Evolutionary conservation across 1,284 basidiomycete genomes (phyloP).

Genomic region (Marasmius tenuissimus): DNA sequence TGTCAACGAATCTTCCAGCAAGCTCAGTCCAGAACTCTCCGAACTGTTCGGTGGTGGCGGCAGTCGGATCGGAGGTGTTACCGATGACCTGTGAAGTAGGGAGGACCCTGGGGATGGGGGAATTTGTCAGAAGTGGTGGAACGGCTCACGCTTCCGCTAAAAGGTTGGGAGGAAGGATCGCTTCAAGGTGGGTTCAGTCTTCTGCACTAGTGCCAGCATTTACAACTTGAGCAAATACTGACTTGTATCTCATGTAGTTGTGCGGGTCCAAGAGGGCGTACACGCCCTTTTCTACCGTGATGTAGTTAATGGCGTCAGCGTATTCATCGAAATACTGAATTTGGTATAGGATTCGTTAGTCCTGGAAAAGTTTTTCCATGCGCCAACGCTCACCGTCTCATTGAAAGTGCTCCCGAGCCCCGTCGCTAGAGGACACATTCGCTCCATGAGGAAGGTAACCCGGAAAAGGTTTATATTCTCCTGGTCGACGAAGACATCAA

Average conservation of each 20-base stretch:
- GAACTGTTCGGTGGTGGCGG: constrained; percentile 42
- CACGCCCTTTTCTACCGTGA: constrained; percentile 39
- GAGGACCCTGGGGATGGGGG: neutral
- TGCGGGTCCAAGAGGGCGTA: constrained; percentile 46
- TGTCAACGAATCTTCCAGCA: constrained; percentile 32
- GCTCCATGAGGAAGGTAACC: constrained; percentile 49
- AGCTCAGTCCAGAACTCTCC: constrained; percentile 37
- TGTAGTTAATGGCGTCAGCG: constrained; percentile 43
- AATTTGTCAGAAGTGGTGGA: neutral
- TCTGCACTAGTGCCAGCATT: neutral
- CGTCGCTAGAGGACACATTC: constrained; percentile 43
- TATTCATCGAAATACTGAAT: constrained; percentile 41
- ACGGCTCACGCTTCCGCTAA: constrained; percentile 39
- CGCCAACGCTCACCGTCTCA: constrained; percentile 34
- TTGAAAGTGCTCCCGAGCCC: constrained; percentile 44
- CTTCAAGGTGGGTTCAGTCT: constrained; percentile 19
- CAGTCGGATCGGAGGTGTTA: constrained; percentile 40
- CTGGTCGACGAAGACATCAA: constrained; percentile 46
- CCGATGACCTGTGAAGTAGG: constrained; percentile 37
- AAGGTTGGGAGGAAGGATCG: constrained; percentile 43
- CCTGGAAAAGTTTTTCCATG: neutral
- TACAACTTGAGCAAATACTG: constrained; percentile 1
- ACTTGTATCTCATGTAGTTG: constrained; percentile 52
- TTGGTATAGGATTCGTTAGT: neutral
- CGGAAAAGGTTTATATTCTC: constrained; percentile 50